Percentiles rank a stretch among this genome's conserved stretches.
Conservation (phyloP, 73 alveolate genomes). For the Paramecium biaurelia region DNA sequence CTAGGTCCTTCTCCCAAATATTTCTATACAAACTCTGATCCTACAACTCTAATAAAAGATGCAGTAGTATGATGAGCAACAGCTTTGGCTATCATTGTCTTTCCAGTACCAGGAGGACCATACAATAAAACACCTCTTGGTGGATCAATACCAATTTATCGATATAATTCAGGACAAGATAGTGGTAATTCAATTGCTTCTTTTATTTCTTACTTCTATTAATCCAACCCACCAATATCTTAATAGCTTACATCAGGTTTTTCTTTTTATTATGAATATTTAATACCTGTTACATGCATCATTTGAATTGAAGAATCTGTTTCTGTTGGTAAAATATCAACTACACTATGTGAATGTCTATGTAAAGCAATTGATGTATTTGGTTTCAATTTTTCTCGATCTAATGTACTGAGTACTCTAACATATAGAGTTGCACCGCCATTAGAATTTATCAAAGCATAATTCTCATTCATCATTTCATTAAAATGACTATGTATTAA, state of each 20-base stretch:
- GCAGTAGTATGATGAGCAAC: conserved; percentile 99
- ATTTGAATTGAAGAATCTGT: conserved; percentile 95
- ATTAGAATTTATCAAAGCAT: conserved; percentile 97
- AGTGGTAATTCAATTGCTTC: conserved; percentile 99
- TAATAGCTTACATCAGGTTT: conserved; percentile 99
- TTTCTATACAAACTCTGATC: conserved; percentile 99
- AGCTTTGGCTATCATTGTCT: conserved; percentile 99
- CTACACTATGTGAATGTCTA: conserved; percentile 98
- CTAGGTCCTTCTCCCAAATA: conserved; percentile 99
- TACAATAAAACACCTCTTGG: conserved; percentile 98
- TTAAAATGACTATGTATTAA: conserved; percentile 84
- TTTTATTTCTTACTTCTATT: conserved; percentile 98
- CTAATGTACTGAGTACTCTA: conserved; percentile 97
- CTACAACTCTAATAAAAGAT: conserved; percentile 97
- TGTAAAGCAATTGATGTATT: conserved; percentile 98
- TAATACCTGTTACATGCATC: conserved; percentile 75
- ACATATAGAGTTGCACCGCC: conserved; percentile 97
- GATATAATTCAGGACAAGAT: conserved; percentile 97
- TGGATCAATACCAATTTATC: conserved; percentile 99
- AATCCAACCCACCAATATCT: conserved; percentile 99
- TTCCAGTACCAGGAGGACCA: conserved; percentile 99
- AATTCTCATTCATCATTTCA: conserved; percentile 98
- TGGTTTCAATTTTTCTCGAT: conserved; percentile 97
- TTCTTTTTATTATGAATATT: conserved; percentile 73
- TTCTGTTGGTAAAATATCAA: conserved; percentile 99